Conservation (phyloP, 805 yeast genomes). For the Wickerhamomyces bovis region DNA sequence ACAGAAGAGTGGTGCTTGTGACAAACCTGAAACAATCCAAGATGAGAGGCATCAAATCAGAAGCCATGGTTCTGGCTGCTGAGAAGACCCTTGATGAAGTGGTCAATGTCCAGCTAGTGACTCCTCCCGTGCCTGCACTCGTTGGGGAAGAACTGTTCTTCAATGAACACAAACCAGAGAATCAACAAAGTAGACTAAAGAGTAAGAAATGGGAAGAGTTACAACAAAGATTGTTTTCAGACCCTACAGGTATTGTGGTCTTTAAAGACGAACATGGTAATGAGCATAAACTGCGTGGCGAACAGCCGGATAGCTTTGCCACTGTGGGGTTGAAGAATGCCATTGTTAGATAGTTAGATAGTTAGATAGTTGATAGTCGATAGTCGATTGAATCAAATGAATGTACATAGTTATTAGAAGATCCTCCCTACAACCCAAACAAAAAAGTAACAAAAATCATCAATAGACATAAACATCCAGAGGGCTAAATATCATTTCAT, state of each 20-base stretch:
- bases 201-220: constrained; percentile 12
- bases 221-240: constrained; percentile 6
- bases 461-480: neutral
- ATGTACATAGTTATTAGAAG: too few relatives aligned
- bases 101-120: constrained; percentile 37
- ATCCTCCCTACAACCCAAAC: too few relatives aligned
- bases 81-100: constrained; percentile 21
- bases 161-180: constrained; percentile 17
- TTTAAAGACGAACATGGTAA: constrained; percentile 2
- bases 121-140: constrained; percentile 34
- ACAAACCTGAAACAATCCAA: constrained; percentile 55
- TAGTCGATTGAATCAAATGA: too few relatives aligned
- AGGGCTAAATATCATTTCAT: neutral
- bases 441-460: neutral
- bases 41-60: constrained; percentile 55
- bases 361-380: too few relatives aligned
- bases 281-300: neutral
- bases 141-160: constrained; percentile 39
- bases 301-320: neutral
- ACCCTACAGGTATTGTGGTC: constrained; percentile 5
- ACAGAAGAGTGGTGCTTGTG: constrained; percentile 43
- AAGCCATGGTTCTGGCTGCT: constrained; percentile 67
- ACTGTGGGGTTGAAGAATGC: neutral
- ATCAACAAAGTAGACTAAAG: constrained; percentile 4
- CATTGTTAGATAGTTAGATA: neutral